Base-by-base conservation (phyloP, 768 basidiomycete species). In the Porpolomopsis calyptriformis region DNA sequence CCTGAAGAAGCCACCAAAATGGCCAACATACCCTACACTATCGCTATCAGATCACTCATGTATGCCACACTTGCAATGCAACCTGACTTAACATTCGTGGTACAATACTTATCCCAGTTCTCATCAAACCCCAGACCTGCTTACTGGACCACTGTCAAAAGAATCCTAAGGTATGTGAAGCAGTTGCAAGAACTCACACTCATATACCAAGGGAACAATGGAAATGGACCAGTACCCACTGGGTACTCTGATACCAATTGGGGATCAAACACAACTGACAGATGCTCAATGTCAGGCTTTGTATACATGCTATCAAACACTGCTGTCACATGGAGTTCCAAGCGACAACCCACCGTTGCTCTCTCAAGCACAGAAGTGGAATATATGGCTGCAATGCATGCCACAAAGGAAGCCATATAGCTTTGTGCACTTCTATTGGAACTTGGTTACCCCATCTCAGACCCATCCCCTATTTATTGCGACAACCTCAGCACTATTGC, bases 31-130 rank as follows among this genome's bases (percentile, higher is more conserved):
- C 62, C 61, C 14, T 67, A 65, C 45, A 40, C 55, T 1, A 48
- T 56, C 41, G 55, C 57, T 24, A 50, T 65, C 35, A 60, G 64
- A 20, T 49, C 61, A 3, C 52, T 67, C 7, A 52, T 57, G 49
- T 63, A 65, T 36, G 46, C 62, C 1, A 53, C 61, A 9, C 49
- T 53, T n/a, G 53, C 50, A 8, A 64, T 62, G 4, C 44, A 52
- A 1, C 61, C 61, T 1, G 60, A 63, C 41, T 55, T 63, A 14
- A 34, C 58, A 1, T 57, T 49, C 47, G 38, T 57, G 12, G 47
- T 57, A 20, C 33, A 49, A 23, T 44, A 51, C 10, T 34, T 58
- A 12, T 44, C 53, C 7, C 48, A 47, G 4, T 65, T 59, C 58
- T 52, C 46, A 38, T 24, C 31, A 14, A 52, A 60, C 23, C 61